These are phyloP conservation scores for Dryas alaskensis DNA, from an alignment of 306 rosid genomes.

Conservation along the genomic window DNA sequence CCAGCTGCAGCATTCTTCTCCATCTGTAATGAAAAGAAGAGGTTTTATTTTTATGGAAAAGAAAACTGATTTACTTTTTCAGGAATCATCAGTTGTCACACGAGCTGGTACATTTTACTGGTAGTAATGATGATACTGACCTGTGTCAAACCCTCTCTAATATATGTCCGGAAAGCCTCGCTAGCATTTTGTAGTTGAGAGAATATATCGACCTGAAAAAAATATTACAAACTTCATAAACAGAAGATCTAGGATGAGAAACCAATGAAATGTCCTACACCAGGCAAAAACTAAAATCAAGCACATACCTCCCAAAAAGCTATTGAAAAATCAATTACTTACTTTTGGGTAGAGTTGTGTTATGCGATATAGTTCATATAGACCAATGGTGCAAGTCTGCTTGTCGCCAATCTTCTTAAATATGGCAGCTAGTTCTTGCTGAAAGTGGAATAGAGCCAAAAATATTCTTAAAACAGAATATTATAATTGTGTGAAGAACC, in stretches of 20 bases:
- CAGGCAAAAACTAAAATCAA: neutral
- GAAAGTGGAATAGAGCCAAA: constrained; percentile 27
- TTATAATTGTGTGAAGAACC: neutral
- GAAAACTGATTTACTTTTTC: neutral
- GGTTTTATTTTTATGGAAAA: neutral
- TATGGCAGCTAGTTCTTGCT: constrained; percentile 99
- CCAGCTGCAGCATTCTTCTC: constrained; percentile 99
- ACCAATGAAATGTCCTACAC: neutral
- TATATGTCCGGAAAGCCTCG: constrained; percentile 96
- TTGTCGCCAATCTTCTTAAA: constrained; percentile 99
- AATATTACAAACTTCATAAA: constrained; percentile 18
- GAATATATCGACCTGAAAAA: constrained; percentile 88
- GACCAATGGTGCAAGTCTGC: constrained; percentile 96
- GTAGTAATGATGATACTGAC: constrained; percentile 35
- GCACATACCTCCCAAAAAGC: neutral
- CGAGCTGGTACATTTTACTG: neutral
- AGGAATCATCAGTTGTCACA: neutral
- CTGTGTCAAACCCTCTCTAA: constrained; percentile 97
- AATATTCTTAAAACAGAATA: constrained; percentile 7
- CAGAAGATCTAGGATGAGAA: constrained; percentile 9
- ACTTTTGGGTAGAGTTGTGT: constrained; percentile 97
- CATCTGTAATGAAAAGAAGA: constrained; percentile 59
- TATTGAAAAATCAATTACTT: constrained; percentile 14
- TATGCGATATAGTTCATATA: constrained; percentile 83
- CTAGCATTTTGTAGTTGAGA: constrained; percentile 98